These are phyloP conservation scores for Tuber microsphaerosporum DNA, from an alignment of 495 filamentous ascomycete genomes.

Conservation along the genomic window DNA sequence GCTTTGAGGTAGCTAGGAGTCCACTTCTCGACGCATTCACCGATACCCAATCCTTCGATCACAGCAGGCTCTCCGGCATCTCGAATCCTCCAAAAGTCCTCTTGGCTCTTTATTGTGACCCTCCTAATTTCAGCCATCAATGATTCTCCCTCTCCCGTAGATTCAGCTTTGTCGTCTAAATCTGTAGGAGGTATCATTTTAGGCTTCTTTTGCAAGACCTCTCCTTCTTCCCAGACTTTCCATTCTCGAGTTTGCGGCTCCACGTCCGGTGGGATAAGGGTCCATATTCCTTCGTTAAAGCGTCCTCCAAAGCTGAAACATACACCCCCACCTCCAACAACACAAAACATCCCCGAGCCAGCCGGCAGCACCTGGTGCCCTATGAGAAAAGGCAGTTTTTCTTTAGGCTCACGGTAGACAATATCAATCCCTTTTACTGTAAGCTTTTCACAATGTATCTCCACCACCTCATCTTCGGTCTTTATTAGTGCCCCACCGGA, in stretches of 20 bases:
- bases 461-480: constrained; percentile 35
- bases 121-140: constrained; percentile 45
- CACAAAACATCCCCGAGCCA: constrained; percentile 52
- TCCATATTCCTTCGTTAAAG: constrained; percentile 59
- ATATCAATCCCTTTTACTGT: constrained; percentile 25
- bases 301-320: constrained; percentile 83
- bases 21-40: constrained; percentile 61
- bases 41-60: constrained; percentile 59
- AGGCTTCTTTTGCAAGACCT: constrained; percentile 25
- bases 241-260: constrained; percentile 18
- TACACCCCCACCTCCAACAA: constrained; percentile 67
- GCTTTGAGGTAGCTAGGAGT: constrained; percentile 59
- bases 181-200: constrained; percentile 4
- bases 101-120: constrained; percentile 47
- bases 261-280: constrained; percentile 37
- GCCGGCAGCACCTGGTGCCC: constrained; percentile 52
- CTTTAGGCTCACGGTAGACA: constrained; percentile 15
- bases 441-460: constrained; percentile 37
- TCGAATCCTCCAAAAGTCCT: constrained; percentile 56
- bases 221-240: constrained; percentile 31
- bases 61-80: constrained; percentile 57
- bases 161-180: constrained; percentile 6
- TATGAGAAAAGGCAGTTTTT: constrained; percentile 55
- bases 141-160: background rate
- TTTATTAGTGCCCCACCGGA: constrained; percentile 31